Evolutionary conservation across 23 red algal genomes (phyloP).

Genomic region (Gracilariopsis chorda): DNA sequence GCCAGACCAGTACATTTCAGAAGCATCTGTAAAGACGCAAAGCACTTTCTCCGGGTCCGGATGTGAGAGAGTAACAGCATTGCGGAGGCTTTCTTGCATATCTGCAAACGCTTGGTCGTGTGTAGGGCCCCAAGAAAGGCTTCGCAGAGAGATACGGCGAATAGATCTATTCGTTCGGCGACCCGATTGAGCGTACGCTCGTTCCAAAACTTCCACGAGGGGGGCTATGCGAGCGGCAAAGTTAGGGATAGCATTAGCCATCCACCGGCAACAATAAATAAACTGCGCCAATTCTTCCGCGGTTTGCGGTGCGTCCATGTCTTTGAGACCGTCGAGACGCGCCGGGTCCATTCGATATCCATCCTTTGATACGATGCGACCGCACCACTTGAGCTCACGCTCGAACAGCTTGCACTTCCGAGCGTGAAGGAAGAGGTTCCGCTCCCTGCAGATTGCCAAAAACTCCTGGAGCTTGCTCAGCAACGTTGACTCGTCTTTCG

Average conservation of each 20-base stretch:
- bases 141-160: not conserved
- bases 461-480: not conserved
- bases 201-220: not conserved
- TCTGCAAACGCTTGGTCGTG: not conserved
- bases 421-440: not conserved
- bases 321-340: not conserved
- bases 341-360: constrained; percentile 7
- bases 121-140: not conserved
- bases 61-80: not conserved
- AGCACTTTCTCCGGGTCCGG: constrained; percentile 8
- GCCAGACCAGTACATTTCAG: not conserved
- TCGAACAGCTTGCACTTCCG: not conserved
- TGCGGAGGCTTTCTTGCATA: not conserved
- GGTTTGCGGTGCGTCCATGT: constrained; percentile 13
- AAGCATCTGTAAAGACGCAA: constrained; percentile 53
- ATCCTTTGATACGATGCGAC: not conserved
- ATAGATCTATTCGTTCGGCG: not conserved
- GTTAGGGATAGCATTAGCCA: constrained; percentile 3
- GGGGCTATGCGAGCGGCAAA: not conserved
- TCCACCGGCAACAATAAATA: constrained; percentile 27
- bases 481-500: not conserved
- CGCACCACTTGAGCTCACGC: constrained; percentile 26
- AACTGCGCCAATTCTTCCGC: constrained; percentile 46
- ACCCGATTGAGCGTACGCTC: not conserved
- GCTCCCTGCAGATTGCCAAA: not conserved